Evolutionary conservation across 371 early-diverging fungal genomes (phyloP).

Genomic region (Zopfochytrium polystomum): DNA sequence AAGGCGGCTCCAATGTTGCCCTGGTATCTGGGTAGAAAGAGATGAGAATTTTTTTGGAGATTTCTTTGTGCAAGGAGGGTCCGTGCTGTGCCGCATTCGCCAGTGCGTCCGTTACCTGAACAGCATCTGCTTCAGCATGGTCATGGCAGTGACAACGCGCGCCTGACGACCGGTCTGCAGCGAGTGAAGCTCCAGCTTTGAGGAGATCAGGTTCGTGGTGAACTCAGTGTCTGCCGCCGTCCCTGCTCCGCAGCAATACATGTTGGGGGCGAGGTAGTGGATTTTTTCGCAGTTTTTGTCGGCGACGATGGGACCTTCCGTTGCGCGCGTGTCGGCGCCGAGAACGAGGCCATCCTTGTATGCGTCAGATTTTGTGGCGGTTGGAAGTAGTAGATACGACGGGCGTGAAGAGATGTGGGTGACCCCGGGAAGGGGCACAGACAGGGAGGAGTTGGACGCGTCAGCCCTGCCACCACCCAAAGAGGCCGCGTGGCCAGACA

Average conservation of each 20-base stretch:
- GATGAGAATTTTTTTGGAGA: too few relatives aligned
- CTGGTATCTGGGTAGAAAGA: conserved; percentile 83
- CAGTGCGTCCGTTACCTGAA: conserved; percentile 61
- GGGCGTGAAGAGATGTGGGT: too few relatives aligned
- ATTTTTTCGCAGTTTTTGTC: conserved; percentile 99
- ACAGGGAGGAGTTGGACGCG: too few relatives aligned
- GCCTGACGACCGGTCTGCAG: conserved; percentile 86
- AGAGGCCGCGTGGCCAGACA: too few relatives aligned
- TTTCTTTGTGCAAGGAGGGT: too few relatives aligned
- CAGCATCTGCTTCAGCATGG: conserved; percentile 93
- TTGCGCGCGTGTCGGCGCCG: conserved; percentile 99
- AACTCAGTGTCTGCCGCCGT: conserved; percentile 99
- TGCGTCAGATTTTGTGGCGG: too few relatives aligned
- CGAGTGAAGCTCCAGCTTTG: conserved; percentile 90
- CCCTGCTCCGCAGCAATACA: conserved; percentile 99
- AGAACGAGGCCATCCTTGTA: conserved; percentile 91
- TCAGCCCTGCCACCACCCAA: too few relatives aligned
- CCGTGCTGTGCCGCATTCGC: too few relatives aligned
- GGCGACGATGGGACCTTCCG: conserved; percentile 96
- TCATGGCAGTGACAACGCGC: conserved; percentile 92
- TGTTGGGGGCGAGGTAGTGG: conserved; percentile 97
- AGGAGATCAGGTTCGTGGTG: conserved; percentile 90
- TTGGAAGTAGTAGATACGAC: too few relatives aligned
- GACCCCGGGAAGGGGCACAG: too few relatives aligned
- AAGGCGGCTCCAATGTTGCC: conserved; percentile 98